Evolutionary conservation across 164 flowering plant species (phyloP).

Genomic region (Annona squamosa): DNA sequence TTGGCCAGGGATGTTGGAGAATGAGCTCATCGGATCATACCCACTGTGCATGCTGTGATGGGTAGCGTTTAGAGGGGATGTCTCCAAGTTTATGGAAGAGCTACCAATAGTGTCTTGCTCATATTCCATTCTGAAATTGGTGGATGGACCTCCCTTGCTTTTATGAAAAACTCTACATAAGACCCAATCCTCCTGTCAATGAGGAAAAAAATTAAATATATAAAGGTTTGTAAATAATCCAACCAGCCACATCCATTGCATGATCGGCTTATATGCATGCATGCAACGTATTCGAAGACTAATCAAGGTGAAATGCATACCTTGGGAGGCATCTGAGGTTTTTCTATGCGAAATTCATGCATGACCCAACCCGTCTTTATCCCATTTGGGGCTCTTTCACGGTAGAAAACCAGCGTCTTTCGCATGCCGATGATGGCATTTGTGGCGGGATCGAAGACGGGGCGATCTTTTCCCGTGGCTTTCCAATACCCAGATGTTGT

Average conservation of each 20-base stretch:
- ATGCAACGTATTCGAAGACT: background rate
- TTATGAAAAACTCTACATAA: slow-evolving; percentile 74
- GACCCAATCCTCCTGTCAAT: slow-evolving; percentile 80
- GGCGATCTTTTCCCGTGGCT: slow-evolving; percentile 81
- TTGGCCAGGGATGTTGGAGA: slow-evolving; percentile 13
- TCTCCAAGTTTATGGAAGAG: slow-evolving; percentile 10
- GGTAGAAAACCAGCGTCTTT: slow-evolving; percentile 74
- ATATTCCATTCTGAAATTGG: slow-evolving; percentile 12
- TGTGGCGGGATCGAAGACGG: slow-evolving; percentile 42
- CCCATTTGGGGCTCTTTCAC: slow-evolving; percentile 73
- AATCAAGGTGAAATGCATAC: slow-evolving; percentile 14
- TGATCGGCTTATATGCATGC: background rate
- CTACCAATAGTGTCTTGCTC: slow-evolving; percentile 14
- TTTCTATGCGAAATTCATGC: slow-evolving; percentile 85
- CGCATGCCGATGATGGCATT: slow-evolving; percentile 61
- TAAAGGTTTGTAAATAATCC: no score
- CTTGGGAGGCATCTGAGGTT: slow-evolving; percentile 62
- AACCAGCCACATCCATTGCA: background rate
- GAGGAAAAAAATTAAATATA: background rate
- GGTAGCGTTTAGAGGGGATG: slow-evolving; percentile 12
- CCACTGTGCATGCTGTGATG: slow-evolving; percentile 15
- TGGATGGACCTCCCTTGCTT: slow-evolving; percentile 31
- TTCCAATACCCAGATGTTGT: slow-evolving; percentile 82
- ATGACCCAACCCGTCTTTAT: slow-evolving; percentile 83
- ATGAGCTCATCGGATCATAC: slow-evolving; percentile 11